Percentiles rank a stretch among this genome's conserved stretches.
Evolutionary conservation across 148 eudicot species (phyloP).

Genomic region (Rhododendron vialii): DNA sequence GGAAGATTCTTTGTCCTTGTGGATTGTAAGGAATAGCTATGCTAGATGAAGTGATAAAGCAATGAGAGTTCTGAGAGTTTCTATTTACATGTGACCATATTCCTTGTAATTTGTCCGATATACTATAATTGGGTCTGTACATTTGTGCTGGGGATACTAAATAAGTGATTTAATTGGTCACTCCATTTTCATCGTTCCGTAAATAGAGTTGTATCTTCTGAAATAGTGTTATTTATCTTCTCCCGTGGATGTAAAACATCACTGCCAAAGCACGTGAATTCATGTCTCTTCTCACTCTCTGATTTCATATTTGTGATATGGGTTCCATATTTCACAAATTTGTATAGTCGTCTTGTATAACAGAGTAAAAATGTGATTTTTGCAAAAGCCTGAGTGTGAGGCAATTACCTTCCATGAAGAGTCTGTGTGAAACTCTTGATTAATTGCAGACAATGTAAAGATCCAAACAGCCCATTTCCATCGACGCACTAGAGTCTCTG

Average conservation of each 20-base stretch:
- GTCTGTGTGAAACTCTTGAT: not conserved
- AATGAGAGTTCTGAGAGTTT: not conserved
- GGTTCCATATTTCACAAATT: not conserved
- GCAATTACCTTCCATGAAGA: not conserved
- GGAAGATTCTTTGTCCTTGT: not conserved
- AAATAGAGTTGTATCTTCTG: not conserved
- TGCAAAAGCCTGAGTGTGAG: not conserved
- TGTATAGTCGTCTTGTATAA: not conserved
- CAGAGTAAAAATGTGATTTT: not conserved
- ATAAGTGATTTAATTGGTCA: not conserved
- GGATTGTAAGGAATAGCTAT: not conserved
- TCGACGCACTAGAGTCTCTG: not conserved
- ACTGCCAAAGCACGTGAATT: not conserved
- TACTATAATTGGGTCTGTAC: not conserved
- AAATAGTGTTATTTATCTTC: not conserved
- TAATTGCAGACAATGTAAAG: not conserved
- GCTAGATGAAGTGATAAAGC: not conserved
- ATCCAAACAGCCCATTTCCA: not conserved
- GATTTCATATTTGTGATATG: not conserved
- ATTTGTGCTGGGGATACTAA: not conserved
- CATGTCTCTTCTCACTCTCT: not conserved
- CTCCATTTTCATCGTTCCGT: not conserved
- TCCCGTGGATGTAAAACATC: not conserved
- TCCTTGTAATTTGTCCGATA: not conserved
- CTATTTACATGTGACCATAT: not conserved